Percentiles rank a stretch among this genome's conserved stretches.
Conservation (phyloP, 805 yeast species). For the Dipodascus geniculatus region DNA sequence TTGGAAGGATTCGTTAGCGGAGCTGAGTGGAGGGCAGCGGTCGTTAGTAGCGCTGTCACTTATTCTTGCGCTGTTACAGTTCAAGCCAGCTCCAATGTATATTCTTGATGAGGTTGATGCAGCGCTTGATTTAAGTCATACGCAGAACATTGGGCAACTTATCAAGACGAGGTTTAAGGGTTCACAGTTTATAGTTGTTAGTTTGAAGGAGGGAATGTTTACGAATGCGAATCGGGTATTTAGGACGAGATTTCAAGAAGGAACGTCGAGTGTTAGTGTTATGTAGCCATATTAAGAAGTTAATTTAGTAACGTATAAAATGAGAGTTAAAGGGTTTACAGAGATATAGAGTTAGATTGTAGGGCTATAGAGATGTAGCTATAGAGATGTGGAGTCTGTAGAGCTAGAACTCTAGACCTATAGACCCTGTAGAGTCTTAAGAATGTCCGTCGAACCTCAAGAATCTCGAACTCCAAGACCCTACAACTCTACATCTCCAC, state of each 20-base stretch:
- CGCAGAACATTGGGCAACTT: conserved; percentile 93
- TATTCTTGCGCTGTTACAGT: conserved; percentile 83
- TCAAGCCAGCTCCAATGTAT: conserved; percentile 98
- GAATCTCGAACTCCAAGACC: no score
- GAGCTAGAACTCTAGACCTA: no score
- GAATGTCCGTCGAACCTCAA: no score
- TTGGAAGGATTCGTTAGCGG: conserved; percentile 94
- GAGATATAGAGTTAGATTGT: no score
- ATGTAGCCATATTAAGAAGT: conserved; percentile 7
- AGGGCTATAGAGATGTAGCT: no score
- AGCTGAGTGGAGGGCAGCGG: conserved; percentile 93
- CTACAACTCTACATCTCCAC: no score
- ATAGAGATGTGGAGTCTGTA: no score
- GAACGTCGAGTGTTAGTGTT: conserved; percentile 73
- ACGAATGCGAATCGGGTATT: conserved; percentile 92
- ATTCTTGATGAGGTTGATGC: conserved; percentile 97
- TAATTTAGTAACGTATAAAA: no score
- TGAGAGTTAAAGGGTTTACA: no score
- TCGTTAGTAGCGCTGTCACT: conserved; percentile 87
- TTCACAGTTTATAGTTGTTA: conserved; percentile 92
- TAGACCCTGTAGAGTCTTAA: no score
- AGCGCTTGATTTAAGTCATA: conserved; percentile 91
- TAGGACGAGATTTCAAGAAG: conserved; percentile 90
- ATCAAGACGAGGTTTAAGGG: conserved; percentile 93
- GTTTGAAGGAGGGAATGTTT: conserved; percentile 96